Evolutionary conservation across 331 rosid genomes (phyloP), one percentile per base, ranked within the genome.

Genomic region (Acacia pycnantha): DNA sequence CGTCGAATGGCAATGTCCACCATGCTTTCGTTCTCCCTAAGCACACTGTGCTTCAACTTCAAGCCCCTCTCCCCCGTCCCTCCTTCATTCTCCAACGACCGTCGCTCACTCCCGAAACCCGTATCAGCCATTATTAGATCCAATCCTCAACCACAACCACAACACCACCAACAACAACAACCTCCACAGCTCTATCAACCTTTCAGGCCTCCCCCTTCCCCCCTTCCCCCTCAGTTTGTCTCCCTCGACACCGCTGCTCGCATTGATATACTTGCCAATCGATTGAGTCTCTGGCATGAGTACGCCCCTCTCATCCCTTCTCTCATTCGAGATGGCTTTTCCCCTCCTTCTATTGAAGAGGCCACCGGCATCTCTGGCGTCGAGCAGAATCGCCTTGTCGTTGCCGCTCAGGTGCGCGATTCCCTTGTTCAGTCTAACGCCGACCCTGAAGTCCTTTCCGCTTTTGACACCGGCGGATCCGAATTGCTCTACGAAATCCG

Each of bases 221-320:
- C 97, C 37, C 81, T 95, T 15, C 98, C 98, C 0, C 7, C 87
- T 5, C 72, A 88, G 16, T 92, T 44, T 84, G 65, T 82, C 4
- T 76, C 85, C 58, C 97, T 95, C 21, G 99, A 95, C 82, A 14
- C 79, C 73, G 10, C 21, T 2, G 14, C 67, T 22, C 91, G 86
- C 48, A 81, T 95, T 64, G 91, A 92, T 0, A 76, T 92, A 61
- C 97, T 95, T 41, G 14, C 90, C 41, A 87, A 89, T 74, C 98
- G 98, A 29, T 87, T 95, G 58, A 98, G 99, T 64, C 82, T 76
- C 22, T 95, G 99, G 99, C 79, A 69, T 79, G 90, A 93, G 40
- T 93, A 84, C 83, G 98, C 99, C 11, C 94, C 97, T 0, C 83
- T 95, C 14, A 95, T 95, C 70, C 61, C 92, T 8, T 76, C 92